Evolutionary conservation across 768 basidiomycete genomes (phyloP).

Genomic region (Panus rudis): DNA sequence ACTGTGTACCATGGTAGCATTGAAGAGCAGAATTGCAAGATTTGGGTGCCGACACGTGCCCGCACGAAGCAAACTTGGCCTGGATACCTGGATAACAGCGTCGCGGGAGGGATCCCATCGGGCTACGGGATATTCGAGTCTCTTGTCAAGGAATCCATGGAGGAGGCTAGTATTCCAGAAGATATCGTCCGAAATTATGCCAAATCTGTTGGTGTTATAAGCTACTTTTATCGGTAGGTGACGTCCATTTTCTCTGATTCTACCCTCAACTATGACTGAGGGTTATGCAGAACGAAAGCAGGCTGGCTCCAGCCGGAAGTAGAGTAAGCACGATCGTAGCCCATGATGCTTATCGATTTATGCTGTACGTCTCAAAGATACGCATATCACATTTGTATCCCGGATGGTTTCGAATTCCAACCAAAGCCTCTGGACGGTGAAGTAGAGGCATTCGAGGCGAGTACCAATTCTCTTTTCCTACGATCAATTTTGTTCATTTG

Average conservation of each 20-base stretch:
- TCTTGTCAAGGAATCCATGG: slow-evolving; percentile 86
- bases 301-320: slow-evolving; percentile 89
- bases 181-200: slow-evolving; percentile 54
- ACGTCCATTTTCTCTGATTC: background rate
- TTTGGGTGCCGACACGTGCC: slow-evolving; percentile 88
- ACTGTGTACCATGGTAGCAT: slow-evolving; percentile 55
- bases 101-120: slow-evolving; percentile 86
- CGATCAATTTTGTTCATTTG: background rate
- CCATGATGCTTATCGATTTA: background rate
- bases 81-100: slow-evolving; percentile 81
- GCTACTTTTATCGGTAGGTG: slow-evolving; percentile 70
- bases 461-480: slow-evolving; percentile 8
- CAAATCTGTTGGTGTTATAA: slow-evolving; percentile 59
- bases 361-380: slow-evolving; percentile 42
- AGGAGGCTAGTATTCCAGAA: slow-evolving; percentile 81
- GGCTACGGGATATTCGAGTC: slow-evolving; percentile 68
- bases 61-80: slow-evolving; percentile 90
- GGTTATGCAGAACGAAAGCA: slow-evolving; percentile 37
- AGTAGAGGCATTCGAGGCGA: slow-evolving; percentile 87
- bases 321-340: slow-evolving; percentile 41
- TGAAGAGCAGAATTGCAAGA: slow-evolving; percentile 32
- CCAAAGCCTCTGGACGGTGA: slow-evolving; percentile 86
- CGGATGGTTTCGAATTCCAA: slow-evolving; percentile 42
- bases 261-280: background rate
- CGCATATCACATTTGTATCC: slow-evolving; percentile 76